Conservation (phyloP, 179 eudicot genomes). For the Spinacia oleracea region DNA sequence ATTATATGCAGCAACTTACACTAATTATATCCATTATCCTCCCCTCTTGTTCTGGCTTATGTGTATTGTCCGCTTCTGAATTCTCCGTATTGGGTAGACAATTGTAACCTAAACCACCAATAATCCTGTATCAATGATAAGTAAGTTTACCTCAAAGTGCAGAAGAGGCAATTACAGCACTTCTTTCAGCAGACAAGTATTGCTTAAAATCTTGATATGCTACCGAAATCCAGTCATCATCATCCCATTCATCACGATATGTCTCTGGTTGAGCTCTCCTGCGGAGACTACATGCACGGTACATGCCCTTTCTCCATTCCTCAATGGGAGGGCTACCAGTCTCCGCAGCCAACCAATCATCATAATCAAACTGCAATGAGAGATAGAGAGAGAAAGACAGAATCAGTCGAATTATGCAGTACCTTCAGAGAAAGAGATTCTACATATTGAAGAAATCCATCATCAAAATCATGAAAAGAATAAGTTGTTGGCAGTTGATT, state of each 20-base stretch:
- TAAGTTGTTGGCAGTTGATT: background rate
- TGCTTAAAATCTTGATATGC: conserved; percentile 60
- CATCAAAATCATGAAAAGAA: background rate
- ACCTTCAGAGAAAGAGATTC: background rate
- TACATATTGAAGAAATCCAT: background rate
- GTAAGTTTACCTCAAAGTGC: conserved; percentile 6
- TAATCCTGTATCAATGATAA: background rate
- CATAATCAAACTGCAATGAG: conserved; percentile 61
- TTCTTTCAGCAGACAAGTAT: conserved; percentile 21
- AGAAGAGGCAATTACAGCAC: conserved; percentile 20
- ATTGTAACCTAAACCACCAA: background rate
- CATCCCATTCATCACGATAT: conserved; percentile 77
- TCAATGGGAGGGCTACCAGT: conserved; percentile 50
- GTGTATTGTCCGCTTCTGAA: too few relatives aligned
- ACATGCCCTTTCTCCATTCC: conserved; percentile 83
- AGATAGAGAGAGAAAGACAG: background rate
- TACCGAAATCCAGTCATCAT: conserved; percentile 38
- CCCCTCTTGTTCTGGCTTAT: too few relatives aligned
- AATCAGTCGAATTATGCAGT: background rate
- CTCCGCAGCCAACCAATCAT: conserved; percentile 73
- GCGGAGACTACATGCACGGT: conserved; percentile 25
- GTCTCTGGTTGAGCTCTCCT: conserved; percentile 45
- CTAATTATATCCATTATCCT: too few relatives aligned
- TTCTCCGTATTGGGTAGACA: background rate
- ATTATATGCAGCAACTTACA: background rate